Base-by-base conservation (phyloP, 257 asterid species). In the Primulina tabacum region DNA sequence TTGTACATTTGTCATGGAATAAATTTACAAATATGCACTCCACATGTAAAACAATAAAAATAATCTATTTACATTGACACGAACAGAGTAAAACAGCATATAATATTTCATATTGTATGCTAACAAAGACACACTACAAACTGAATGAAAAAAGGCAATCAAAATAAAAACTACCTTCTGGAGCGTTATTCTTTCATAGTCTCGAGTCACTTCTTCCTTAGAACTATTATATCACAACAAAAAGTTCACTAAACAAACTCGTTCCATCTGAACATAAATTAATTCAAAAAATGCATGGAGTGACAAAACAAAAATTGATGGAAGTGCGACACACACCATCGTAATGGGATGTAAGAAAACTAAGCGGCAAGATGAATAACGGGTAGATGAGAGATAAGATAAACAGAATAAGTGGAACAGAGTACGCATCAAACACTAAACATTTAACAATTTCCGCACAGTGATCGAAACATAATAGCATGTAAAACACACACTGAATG, bases 301-400 rank as follows among this genome's bases (percentile, higher is more conserved):
- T 14, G 7, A 21, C 28, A 56, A 29, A 55, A 32, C 55, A 17
- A 16, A 34, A 21, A 53, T 38, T 32, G 7, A 18, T 53, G n/a
- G 35, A 12, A 50, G 61, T 24, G 52, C 34, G 73, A 58, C 29
- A 28, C 63, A 60, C 75, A 92, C 99, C 95, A 43, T 89, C 91
- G 75, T 91, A 94, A 80, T 94, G 85, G 18, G 97, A 79, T 20
- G 83, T 85, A 17, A 96, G 99, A 65, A 85, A 94, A 62, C 81
- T 82, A 61, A 90, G 88, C 56, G 93, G 99, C 78, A 84, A 68
- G 55, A 88, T 85, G 69, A 89, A 85, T 32, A 94, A 86, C 82
- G 91, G 97, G 71, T 78, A 89, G 84, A 85, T 82, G 56, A 94
- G 50, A 20, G 97, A 75, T 7, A 85, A 52, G 4, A 76, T 81